phyloP scores from a whole-genome alignment of 306 rosid genomes.

The Citrullus colocynthis region DNA sequence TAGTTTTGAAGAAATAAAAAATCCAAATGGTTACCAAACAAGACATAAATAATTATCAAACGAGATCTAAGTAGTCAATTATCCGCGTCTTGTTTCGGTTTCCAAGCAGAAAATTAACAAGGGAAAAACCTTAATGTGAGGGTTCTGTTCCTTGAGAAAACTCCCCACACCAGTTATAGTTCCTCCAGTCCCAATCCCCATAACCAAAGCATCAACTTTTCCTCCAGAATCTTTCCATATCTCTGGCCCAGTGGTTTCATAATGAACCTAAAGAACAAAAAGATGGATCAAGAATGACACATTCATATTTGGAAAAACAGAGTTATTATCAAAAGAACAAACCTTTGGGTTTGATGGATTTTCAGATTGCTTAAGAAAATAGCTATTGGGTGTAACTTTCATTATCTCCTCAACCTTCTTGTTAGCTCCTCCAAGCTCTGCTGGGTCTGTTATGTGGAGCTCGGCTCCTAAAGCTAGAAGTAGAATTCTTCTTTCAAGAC shows the following conservation, averaged over 20 bases:
- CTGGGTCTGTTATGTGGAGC: conserved; percentile 43
- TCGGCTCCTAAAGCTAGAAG: conserved; percentile 67
- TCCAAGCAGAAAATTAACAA: no score
- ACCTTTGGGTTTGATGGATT: conserved; percentile 62
- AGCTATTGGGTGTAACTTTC: conserved; percentile 32
- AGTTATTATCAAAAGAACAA: background rate
- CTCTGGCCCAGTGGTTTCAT: conserved; percentile 84
- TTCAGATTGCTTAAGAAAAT: conserved; percentile 35
- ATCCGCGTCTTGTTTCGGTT: no score
- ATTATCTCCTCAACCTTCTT: conserved; percentile 41
- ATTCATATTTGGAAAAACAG: no score
- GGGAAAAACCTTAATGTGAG: conserved; percentile 46
- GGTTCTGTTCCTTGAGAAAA: conserved; percentile 59
- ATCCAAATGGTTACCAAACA: no score
- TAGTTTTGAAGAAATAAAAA: no score
- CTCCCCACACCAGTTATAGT: conserved; percentile 51
- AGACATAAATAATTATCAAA: no score
- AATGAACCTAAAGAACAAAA: conserved; percentile 41
- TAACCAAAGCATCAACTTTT: conserved; percentile 45
- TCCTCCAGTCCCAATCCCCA: conserved; percentile 84
- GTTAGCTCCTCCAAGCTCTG: conserved; percentile 25
- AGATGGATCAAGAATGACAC: no score
- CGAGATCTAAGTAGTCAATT: no score
- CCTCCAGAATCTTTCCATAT: conserved; percentile 71
- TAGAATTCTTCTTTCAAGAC: conserved; percentile 51